Conservation (phyloP, 495 filamentous ascomycete genomes). For the Schizothecium vesticola region DNA sequence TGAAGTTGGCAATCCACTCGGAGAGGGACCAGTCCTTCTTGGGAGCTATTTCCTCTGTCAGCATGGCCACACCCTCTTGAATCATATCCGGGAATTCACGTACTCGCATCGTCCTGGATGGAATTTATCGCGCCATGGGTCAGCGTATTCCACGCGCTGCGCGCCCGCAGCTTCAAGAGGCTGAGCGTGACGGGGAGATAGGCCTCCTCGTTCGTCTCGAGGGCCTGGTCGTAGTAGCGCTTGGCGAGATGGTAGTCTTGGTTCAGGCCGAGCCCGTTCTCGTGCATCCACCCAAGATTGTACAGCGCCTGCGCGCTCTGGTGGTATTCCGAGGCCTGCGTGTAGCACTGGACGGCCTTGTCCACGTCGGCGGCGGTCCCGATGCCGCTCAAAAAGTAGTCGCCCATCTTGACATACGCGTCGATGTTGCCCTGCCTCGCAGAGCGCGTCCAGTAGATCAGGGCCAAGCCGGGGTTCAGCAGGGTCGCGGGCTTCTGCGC, state of each 20-base stretch:
- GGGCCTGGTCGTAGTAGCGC: slow-evolving; percentile 85
- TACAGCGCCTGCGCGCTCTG: slow-evolving; percentile 93
- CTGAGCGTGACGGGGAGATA: slow-evolving; percentile 92
- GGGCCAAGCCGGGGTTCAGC: slow-evolving; percentile 66
- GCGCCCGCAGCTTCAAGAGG: slow-evolving; percentile 74
- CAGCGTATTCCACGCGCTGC: slow-evolving; percentile 90
- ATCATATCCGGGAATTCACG: slow-evolving; percentile 21
- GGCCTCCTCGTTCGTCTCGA: slow-evolving; percentile 86
- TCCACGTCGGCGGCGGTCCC: slow-evolving; percentile 70
- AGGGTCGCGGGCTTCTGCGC: slow-evolving; percentile 48
- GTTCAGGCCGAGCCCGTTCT: slow-evolving; percentile 87
- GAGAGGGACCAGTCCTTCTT: slow-evolving; percentile 68
- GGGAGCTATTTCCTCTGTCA: slow-evolving; percentile 39
- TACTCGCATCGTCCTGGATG: slow-evolving; percentile 84
- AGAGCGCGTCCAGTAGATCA: slow-evolving; percentile 95
- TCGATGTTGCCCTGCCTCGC: slow-evolving; percentile 92
- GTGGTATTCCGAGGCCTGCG: slow-evolving; percentile 80
- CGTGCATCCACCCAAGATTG: slow-evolving; percentile 99
- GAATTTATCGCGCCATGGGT: slow-evolving; percentile 84
- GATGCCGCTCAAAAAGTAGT: slow-evolving; percentile 83
- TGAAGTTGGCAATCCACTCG: slow-evolving; percentile 80
- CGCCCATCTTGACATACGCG: slow-evolving; percentile 94
- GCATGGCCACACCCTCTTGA: neutral
- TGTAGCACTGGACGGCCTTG: slow-evolving; percentile 90
- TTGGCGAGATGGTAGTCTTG: slow-evolving; percentile 98